These are phyloP conservation scores for Colletotrichum gigasporum DNA, from an alignment of 2,329 filamentous ascomycete species.

Conservation along the genomic window DNA sequence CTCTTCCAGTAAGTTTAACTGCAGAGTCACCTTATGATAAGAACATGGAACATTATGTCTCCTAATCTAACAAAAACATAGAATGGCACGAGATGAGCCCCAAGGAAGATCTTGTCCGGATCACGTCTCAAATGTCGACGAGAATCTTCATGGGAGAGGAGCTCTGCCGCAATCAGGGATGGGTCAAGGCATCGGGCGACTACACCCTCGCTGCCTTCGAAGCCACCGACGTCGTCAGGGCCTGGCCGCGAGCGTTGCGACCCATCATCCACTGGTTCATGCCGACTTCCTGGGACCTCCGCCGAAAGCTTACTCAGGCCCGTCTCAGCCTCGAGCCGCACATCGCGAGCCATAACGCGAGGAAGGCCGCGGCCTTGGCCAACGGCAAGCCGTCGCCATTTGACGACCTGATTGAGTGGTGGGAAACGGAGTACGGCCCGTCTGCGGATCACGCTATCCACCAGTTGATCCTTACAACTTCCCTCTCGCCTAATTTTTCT, in stretches of 20 bases:
- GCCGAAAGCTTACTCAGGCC: conserved; percentile 2
- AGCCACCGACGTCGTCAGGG: conserved; percentile 8
- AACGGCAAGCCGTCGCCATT: conserved; percentile 4
- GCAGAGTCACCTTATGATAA: no score
- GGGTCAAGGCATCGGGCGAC: conserved; percentile 20
- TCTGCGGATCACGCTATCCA: no score
- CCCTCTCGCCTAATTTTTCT: no score
- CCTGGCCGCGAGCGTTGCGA: conserved; percentile 29
- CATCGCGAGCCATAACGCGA: conserved; percentile 16
- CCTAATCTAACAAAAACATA: neutral
- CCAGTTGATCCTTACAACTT: no score
- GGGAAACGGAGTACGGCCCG: neutral
- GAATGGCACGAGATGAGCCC: conserved; percentile 23
- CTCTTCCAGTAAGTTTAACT: neutral
- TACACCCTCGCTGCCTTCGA: conserved; percentile 2
- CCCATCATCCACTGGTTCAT: conserved; percentile 31
- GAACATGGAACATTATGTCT: no score
- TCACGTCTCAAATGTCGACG: conserved; percentile 28
- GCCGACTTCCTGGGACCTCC: conserved; percentile 19
- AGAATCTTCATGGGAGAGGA: conserved; percentile 33
- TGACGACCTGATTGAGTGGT: conserved; percentile 35
- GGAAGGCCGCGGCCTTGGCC: conserved; percentile 13
- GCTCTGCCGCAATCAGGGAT: conserved; percentile 29
- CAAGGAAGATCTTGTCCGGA: neutral
- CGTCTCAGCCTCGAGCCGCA: conserved; percentile 21